Conservation (phyloP, 2,329 filamentous ascomycete genomes). For the Lasiodiplodia sp. region DNA sequence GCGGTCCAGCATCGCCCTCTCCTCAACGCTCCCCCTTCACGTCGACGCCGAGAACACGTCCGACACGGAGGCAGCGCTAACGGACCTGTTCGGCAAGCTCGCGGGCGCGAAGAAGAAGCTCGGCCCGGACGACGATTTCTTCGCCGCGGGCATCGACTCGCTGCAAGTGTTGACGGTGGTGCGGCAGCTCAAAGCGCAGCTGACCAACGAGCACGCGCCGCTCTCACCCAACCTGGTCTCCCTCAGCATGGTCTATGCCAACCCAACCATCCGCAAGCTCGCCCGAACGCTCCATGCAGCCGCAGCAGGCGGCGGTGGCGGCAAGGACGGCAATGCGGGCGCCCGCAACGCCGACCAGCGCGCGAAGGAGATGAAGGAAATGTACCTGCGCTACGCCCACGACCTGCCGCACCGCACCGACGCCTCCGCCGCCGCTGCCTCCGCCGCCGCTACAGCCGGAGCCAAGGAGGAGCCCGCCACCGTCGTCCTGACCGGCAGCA, state of each 20-base stretch:
- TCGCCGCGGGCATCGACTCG: slow-evolving; percentile 64
- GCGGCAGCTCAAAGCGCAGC: background rate
- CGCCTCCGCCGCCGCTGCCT: too few relatives aligned
- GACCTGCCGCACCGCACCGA: background rate
- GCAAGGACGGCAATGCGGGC: background rate
- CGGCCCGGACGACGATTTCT: slow-evolving; percentile 59
- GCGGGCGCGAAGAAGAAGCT: background rate
- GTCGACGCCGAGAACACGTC: background rate
- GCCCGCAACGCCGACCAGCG: slow-evolving; percentile 40
- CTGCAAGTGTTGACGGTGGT: slow-evolving; percentile 63
- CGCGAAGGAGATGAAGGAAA: slow-evolving; percentile 56
- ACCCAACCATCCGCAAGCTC: background rate
- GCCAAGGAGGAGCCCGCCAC: background rate
- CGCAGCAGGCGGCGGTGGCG: background rate
- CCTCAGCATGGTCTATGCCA: background rate
- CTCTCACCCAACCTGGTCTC: slow-evolving; percentile 1
- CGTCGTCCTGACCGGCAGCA: background rate
- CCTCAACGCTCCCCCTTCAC: background rate
- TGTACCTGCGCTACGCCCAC: slow-evolving; percentile 46
- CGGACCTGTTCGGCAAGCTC: background rate
- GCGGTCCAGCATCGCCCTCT: background rate
- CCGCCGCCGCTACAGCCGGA: too few relatives aligned
- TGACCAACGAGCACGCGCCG: background rate
- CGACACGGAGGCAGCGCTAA: background rate
- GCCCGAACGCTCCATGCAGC: background rate